phyloP scores from a whole-genome alignment of 2,329 filamentous ascomycete genomes.

The Pyrenophora teres region DNA sequence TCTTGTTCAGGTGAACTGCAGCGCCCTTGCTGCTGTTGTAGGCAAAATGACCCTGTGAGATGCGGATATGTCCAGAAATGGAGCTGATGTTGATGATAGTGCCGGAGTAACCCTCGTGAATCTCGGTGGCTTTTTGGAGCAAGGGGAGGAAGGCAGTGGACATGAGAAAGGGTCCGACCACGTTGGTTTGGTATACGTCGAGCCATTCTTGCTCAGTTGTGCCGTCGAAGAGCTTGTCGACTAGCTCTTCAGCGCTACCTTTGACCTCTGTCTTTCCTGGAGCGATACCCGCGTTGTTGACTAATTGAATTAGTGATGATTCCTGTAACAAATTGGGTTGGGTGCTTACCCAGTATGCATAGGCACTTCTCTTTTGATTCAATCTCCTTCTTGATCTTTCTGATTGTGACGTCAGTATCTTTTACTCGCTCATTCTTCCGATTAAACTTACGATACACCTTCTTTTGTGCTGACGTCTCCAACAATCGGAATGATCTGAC shows the following conservation, averaged over 20 bases:
- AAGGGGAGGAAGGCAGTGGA: constrained; percentile 54
- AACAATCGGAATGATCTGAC: constrained; percentile 53
- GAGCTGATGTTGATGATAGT: constrained; percentile 54
- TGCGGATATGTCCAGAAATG: constrained; percentile 54
- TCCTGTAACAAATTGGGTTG: constrained; percentile 49
- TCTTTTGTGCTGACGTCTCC: constrained; percentile 53
- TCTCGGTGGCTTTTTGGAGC: constrained; percentile 51
- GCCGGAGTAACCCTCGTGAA: constrained; percentile 50
- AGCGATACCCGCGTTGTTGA: constrained; percentile 52
- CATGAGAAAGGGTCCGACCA: constrained; percentile 56
- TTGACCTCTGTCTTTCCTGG: constrained; percentile 45
- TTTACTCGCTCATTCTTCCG: not conserved
- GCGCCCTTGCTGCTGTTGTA: constrained; percentile 59
- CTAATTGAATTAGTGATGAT: constrained; percentile 29
- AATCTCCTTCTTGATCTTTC: constrained; percentile 50
- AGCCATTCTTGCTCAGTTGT: constrained; percentile 54
- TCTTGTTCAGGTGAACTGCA: constrained; percentile 59
- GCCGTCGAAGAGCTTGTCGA: constrained; percentile 52
- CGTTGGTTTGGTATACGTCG: constrained; percentile 53
- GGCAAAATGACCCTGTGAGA: constrained; percentile 53
- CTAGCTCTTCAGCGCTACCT: constrained; percentile 50
- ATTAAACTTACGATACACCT: constrained; percentile 43
- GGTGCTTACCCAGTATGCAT: constrained; percentile 48
- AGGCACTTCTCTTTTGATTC: constrained; percentile 52
- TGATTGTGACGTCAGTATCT: constrained; percentile 14